Base-by-base conservation (phyloP, 1,284 basidiomycete genomes). In the Amylostereum areolatum region DNA sequence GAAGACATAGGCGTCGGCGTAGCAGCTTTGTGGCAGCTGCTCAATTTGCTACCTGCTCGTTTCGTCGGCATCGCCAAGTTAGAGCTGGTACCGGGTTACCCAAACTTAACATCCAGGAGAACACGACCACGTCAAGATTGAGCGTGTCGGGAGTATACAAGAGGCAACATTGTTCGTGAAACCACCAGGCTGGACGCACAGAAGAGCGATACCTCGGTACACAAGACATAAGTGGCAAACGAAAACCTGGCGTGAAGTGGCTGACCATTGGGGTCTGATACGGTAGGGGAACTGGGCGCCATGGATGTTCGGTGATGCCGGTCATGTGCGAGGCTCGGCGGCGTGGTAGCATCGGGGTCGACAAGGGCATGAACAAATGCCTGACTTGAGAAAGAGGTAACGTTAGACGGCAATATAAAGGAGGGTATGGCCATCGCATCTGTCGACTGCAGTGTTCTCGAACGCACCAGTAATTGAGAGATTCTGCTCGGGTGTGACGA, bases 291-390 rank as follows among this genome's bases (percentile, higher is more conserved):
- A 35, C 34, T 35, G 34, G 34, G n/a, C 34, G 34, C 34, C n/a
- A 35, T 35, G n/a, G 34, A 35, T n/a, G 34, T n/a, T 9, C 8
- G 34, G 34, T 35, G n/a, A n/a, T 77, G 74, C 4, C 75, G 63
- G 49, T 70, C 67, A 49, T 74, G 66, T 1, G 69, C 59, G 27
- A 59, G 53, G 7, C 68, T 65, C 49, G 72, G 67, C 0, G 69
- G 70, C 6, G 68, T 71, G n/a, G 71, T 70, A 2, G 68, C 72
- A 55, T 75, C 73, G 37, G 71, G 73, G 50, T 74, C 73, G 43
- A 75, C 61, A 43, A 74, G 57, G 9, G 63, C 63, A 11, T 75
- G 50, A n/a, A 74, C 66, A 55, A 67, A 72, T 5, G 63, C 59
- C 43, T 55, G 50, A 45, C 59, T 59, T 25, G 47, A 51, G 43